Evolutionary conservation across 1,284 basidiomycete species (phyloP), one percentile per base, ranked within the genome.

Genomic region (Lentinus polychrous): DNA sequence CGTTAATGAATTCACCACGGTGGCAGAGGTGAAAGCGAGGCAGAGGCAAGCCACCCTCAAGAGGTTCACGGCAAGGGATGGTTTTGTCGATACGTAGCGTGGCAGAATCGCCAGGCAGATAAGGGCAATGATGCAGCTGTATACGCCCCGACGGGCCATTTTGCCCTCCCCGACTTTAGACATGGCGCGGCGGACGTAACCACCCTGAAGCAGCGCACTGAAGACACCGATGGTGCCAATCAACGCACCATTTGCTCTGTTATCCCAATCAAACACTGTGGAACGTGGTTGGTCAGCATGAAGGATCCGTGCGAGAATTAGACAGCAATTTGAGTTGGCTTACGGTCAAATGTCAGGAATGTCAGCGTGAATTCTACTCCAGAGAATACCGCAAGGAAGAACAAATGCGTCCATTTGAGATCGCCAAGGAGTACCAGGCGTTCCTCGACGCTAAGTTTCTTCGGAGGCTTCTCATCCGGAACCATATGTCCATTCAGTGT

Each of bases 311-410:
- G n/a, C n/a, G n/a, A 10, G 8, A 34, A 10, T 34, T 34, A n/a
- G n/a, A 10, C 8, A 8, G 10, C 8, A 43, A 35, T 11, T 27
- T 12, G 23, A 15, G 17, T 40, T 23, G 49, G 31, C 86, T 64
- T 63, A 91, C 88, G 66, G 62, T 91, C 88, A 57, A 89, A 91
- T 1, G 89, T 94, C 43, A 94, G 70, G 72, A 95, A 95, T 0
- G 90, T 93, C 23, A 95, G 71, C 0, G 92, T 94, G 66, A 94
- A 94, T 60, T 95, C 92, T 44, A 93, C 83, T 43, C 92, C 93
- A 5, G 92, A 93, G 66, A 96, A 96, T 47, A 94, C 66, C 37
- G 83, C 78, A 48, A 95, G 70, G 71, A 95, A 96, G 32, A 83
- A 65, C 62, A 92, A 86, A 62, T 95, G 93, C 8, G 87, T 64